These are phyloP conservation scores for Pichia sp. DNA, from an alignment of 1,139 yeast genomes.

Conservation along the genomic window DNA sequence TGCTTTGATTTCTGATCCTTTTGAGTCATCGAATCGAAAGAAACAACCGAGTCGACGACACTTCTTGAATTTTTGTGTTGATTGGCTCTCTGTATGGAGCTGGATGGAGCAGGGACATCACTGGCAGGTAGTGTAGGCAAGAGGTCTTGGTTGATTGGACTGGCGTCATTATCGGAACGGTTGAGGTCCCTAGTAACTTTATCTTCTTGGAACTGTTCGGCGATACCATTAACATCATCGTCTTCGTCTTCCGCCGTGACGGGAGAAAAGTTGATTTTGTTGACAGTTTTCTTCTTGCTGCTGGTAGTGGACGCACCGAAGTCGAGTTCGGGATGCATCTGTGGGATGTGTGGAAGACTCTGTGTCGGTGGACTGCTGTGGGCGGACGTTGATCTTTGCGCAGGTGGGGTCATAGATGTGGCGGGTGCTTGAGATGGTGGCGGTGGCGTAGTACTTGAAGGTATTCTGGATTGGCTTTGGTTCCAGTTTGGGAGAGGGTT, in stretches of 20 bases:
- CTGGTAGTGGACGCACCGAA: background rate
- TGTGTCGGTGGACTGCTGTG: too few species aligned
- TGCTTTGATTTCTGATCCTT: constrained; percentile 7
- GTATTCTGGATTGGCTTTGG: too few species aligned
- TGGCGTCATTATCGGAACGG: background rate
- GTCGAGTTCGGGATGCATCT: background rate
- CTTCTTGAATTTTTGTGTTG: constrained; percentile 2
- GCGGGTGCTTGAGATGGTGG: too few species aligned
- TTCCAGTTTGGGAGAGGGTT: too few species aligned
- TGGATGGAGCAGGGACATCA: background rate
- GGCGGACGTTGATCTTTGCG: too few species aligned
- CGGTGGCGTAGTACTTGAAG: background rate
- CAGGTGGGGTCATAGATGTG: too few species aligned
- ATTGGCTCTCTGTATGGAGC: background rate
- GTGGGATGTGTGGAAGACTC: too few species aligned
- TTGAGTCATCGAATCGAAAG: constrained; percentile 12
- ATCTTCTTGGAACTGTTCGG: background rate
- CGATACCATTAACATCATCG: background rate
- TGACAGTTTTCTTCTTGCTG: constrained; percentile 1
- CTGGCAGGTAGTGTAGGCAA: background rate
- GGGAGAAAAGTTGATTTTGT: constrained; percentile 12
- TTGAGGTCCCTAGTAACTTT: background rate
- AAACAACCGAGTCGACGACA: constrained; percentile 13
- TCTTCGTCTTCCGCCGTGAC: constrained; percentile 6
- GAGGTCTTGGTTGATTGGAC: background rate